Base-by-base conservation (phyloP, 345 rosid genomes). In the Raphanus raphanistrum region DNA sequence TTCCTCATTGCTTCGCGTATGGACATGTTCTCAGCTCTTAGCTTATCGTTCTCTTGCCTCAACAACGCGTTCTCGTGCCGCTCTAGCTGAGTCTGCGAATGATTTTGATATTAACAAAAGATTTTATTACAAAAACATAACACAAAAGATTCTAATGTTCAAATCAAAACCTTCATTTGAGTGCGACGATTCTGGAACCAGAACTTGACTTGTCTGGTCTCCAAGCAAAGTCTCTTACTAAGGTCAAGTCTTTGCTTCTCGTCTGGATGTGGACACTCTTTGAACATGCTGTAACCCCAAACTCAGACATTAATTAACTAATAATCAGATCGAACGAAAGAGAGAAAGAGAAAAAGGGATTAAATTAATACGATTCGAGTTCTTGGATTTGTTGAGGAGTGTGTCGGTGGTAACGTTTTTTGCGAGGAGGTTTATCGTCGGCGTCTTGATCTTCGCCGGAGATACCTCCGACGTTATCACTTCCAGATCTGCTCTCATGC, bases 321-420 rank as follows among this genome's bases (percentile, higher is more conserved):
- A n/a, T n/a, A n/a, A 17, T 77, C 7, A 77, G 61, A 71, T 77
- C 48, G 27, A 55, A 62, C 5, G 8, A 70, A 33, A 5, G 8
- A 36, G 12, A 73, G n/a, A 28, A 3, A 63, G 41, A 7, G 17
- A n/a, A n/a, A n/a, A n/a, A n/a, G 10, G 16, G 2, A 13, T 33
- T 90, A n/a, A n/a, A n/a, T n/a, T n/a, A n/a, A n/a, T n/a, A 96
- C 99, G 92, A 60, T 87, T 96, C 99, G 17, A 96, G 99, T 28
- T 96, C 99, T 80, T 93, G 99, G 92, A 96, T 96, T 90, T 96
- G 99, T 62, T 91, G 98, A 62, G 99, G 98, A 78, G 98, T 96
- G 89, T 96, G 99, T 84, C 99, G 98, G 90, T 96, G 98, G 80
- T 93, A 91, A 79, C 98, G 84, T 79, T 96, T 96, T 86, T 96